These are phyloP conservation scores for Chrysosporium queenslandicum DNA, from an alignment of 2,329 filamentous ascomycete species.

Conservation along the genomic window DNA sequence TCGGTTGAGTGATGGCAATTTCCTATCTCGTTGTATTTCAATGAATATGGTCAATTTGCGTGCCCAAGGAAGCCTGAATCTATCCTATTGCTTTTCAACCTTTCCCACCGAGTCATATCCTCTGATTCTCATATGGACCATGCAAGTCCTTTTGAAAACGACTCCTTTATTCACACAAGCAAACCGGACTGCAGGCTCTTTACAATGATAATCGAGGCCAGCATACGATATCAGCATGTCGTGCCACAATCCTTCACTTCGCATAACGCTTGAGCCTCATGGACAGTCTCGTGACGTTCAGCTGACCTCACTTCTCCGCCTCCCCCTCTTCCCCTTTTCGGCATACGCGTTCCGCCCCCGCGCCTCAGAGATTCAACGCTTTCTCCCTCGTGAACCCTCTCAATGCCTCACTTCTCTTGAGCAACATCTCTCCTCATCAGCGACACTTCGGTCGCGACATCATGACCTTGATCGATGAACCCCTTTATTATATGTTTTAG, in stretches of 20 bases:
- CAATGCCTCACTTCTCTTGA: slow-evolving; percentile 8
- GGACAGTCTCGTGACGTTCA: slow-evolving; percentile 6
- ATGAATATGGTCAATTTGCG: neutral
- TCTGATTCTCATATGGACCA: too few relatives aligned
- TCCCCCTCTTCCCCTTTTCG: slow-evolving; percentile 6
- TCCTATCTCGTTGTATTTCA: neutral
- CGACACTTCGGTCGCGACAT: neutral
- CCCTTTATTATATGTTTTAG: neutral
- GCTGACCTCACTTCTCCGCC: neutral
- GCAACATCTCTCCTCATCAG: neutral
- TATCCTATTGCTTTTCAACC: neutral
- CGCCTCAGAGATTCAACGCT: neutral
- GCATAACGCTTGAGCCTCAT: neutral
- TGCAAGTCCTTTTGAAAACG: neutral
- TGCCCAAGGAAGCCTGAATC: neutral
- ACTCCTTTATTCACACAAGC: too few relatives aligned
- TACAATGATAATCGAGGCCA: too few relatives aligned
- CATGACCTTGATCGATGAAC: neutral
- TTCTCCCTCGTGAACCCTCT: neutral
- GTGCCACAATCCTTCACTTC: too few relatives aligned
- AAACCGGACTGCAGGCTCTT: too few relatives aligned
- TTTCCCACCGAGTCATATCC: neutral
- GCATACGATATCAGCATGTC: too few relatives aligned
- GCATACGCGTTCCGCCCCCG: slow-evolving; percentile 6
- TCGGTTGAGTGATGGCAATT: neutral